Conservation (phyloP, 371 early-diverging fungal species). For the Mortierella sp. region DNA sequence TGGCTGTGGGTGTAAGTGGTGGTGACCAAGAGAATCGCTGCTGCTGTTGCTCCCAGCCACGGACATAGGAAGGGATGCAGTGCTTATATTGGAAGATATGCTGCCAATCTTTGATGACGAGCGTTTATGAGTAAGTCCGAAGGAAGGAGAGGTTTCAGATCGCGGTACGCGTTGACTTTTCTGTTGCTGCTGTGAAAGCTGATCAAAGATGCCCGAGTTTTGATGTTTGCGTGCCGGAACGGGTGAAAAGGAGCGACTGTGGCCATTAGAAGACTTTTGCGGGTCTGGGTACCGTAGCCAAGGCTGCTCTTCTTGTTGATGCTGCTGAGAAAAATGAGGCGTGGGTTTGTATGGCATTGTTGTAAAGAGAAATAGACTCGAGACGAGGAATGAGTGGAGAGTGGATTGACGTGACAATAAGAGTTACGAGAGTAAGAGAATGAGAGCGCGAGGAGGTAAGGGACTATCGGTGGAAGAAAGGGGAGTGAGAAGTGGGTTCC, state of each 20-base stretch:
- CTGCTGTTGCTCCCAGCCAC: conserved; percentile 23
- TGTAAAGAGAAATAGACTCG: no score
- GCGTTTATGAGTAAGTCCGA: conserved; percentile 23
- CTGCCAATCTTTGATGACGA: conserved; percentile 30
- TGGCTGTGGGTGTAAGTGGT: background rate
- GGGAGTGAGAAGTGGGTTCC: background rate
- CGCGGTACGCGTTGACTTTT: no score
- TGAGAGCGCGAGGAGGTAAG: conserved; percentile 4
- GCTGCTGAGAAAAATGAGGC: conserved; percentile 11
- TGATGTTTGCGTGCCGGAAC: background rate
- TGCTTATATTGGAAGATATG: conserved; percentile 16
- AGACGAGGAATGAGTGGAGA: background rate
- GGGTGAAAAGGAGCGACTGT: conserved; percentile 35
- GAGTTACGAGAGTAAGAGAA: background rate
- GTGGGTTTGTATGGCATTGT: conserved; percentile 21
- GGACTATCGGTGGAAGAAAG: background rate
- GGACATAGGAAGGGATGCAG: conserved; percentile 38
- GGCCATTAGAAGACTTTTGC: conserved; percentile 32
- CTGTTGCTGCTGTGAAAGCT: background rate
- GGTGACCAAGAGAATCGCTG: background rate
- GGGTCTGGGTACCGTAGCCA: conserved; percentile 44
- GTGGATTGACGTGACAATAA: no score
- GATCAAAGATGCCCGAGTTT: background rate
- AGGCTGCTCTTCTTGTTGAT: conserved; percentile 21
- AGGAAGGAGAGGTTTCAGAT: conserved; percentile 6